A percentile compares a stretch with the other conserved stretches of the same genome.
These are phyloP conservation scores for Colletotrichum truncatum DNA, from an alignment of 2,329 filamentous ascomycete species.

Conservation along the genomic window DNA sequence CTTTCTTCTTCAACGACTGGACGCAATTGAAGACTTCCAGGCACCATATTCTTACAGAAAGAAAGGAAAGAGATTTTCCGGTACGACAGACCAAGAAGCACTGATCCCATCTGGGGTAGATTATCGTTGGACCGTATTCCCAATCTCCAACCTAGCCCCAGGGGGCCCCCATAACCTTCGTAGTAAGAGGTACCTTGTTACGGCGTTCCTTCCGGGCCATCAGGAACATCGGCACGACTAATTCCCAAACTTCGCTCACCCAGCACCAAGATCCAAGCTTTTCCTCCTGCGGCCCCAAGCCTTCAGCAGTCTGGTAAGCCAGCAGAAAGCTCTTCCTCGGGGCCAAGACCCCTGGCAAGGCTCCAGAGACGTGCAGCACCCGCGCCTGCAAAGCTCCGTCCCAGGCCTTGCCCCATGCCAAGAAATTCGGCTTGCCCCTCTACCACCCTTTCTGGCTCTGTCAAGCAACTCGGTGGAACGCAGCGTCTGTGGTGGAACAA, in stretches of 20 bases:
- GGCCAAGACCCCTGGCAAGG: conserved; percentile 17
- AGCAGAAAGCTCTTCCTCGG: background rate
- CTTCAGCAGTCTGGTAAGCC: conserved; percentile 2
- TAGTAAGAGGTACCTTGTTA: too few relatives aligned
- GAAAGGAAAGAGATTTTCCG: too few relatives aligned
- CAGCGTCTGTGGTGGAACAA: conserved; percentile 34
- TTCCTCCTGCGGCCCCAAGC: conserved; percentile 6
- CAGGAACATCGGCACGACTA: conserved; percentile 12
- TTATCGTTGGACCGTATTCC: conserved; percentile 13
- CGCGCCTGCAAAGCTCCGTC: background rate
- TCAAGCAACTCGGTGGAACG: conserved; percentile 26
- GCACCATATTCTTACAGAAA: too few relatives aligned
- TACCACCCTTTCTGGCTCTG: conserved; percentile 20
- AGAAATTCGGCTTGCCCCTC: conserved; percentile 23
- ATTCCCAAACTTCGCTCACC: background rate
- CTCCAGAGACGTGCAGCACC: conserved; percentile 8
- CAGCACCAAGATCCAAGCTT: conserved; percentile 14
- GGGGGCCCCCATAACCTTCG: too few relatives aligned
- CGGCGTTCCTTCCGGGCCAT: background rate
- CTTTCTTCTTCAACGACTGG: background rate
- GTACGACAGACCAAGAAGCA: background rate
- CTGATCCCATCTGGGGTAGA: background rate
- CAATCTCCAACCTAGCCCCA: background rate
- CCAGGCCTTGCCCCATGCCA: conserved; percentile 28
- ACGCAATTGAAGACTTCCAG: background rate